Base-by-base conservation (phyloP, 768 basidiomycete species). In the Boletus fagicola region DNA sequence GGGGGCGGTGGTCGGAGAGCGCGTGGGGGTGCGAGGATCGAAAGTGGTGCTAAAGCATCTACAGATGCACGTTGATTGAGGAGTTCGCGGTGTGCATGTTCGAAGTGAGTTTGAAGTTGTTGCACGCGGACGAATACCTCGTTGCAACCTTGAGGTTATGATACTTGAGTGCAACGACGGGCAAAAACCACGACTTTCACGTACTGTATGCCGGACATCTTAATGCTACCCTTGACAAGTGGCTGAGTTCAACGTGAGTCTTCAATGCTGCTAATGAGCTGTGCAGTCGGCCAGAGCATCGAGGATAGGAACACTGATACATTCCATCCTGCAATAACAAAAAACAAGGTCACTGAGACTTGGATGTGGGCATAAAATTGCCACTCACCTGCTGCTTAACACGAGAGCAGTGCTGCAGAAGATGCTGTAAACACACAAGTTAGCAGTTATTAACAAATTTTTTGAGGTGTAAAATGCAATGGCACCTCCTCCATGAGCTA, bases 241-340 rank as follows among this genome's bases (percentile, higher is more conserved):
- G 71, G 28, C 71, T 72, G 20, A 74, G 63, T 22, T 74, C 66
- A 1, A 74, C 53, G 35, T 72, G 71, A 2, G 51, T 58, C 42
- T 62, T 68, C 35, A 72, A 18, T n/a, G 57, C 63, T 3, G 26
- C 31, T 20, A 35, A 39, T 3, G 72, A 62, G 20, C 11, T 36
- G 31, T 72, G 71, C 20, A 60, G 7, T 28, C 70, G 64, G 10
- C 72, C 71, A 44, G 71, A 58, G 22, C 71, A 72, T 22, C 70
- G 67, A 22, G 65, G 57, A 44, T 63, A 64, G 2, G 30, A 59
- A 47, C 71, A 72, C 0, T 57, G 57, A 47, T 68, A 74, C 24
- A 45, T 20, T 42, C 69, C 70, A 48, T 69, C 70, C 72, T 72
- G 38, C 2, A 2, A 12, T 3, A 13, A 38, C 7, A 18, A 28